phyloP scores from a whole-genome alignment of 2,329 filamentous ascomycete species.

The Cladosporium austrohemisphaericum region DNA sequence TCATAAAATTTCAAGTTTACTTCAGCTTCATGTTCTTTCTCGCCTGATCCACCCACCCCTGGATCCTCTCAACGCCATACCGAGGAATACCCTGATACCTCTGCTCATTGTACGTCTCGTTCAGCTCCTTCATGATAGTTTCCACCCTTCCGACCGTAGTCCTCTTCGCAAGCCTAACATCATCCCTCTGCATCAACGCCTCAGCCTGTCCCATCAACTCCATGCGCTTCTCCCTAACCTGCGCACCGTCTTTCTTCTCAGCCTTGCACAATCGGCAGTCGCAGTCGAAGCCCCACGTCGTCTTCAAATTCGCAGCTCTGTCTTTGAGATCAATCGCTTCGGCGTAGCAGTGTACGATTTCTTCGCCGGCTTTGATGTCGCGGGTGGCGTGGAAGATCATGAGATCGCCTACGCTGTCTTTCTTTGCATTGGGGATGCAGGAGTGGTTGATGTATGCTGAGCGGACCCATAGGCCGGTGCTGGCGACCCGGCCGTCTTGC shows the following conservation, averaged over 20 bases:
- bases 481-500: constrained; percentile 18
- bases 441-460: constrained; percentile 45
- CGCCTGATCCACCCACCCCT: constrained; percentile 17
- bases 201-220: constrained; percentile 17
- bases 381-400: constrained; percentile 40
- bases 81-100: constrained; percentile 19
- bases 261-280: constrained; percentile 19
- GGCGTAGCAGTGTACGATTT: constrained; percentile 40
- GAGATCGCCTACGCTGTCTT: constrained; percentile 40
- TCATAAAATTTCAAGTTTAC: too few relatives aligned
- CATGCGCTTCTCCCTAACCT: constrained; percentile 16
- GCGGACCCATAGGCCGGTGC: constrained; percentile 38
- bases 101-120: constrained; percentile 20
- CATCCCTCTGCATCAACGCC: constrained; percentile 15
- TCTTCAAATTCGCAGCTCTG: constrained; percentile 15
- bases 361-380: constrained; percentile 37
- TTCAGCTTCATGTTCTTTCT: constrained; percentile 11
- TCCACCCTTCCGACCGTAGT: constrained; percentile 17
- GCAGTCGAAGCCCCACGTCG: constrained; percentile 22
- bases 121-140: constrained; percentile 16
- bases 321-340: constrained; percentile 23
- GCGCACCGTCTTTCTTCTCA: constrained; percentile 18
- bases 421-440: constrained; percentile 37
- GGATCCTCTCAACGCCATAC: constrained; percentile 13
- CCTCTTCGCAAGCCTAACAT: constrained; percentile 15